Base-by-base conservation (phyloP, 257 asterid species). In the Solanum clarkiae region DNA sequence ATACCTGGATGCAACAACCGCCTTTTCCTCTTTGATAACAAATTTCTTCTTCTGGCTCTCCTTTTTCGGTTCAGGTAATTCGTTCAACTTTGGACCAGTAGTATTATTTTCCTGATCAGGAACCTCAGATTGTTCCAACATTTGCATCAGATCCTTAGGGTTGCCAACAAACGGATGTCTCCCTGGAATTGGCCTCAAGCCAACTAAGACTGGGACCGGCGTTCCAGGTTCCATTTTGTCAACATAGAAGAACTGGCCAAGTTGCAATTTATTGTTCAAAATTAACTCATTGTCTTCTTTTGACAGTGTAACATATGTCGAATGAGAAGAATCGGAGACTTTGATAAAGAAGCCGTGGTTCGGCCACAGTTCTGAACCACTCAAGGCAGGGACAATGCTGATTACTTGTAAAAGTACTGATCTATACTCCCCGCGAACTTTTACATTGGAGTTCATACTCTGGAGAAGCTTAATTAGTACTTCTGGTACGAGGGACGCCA, bases 251-350 rank as follows among this genome's bases (percentile, higher is more conserved):
- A 94, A 96, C 86, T 94, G 98, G n/a, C 98, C 98, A 4, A 96
- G 90, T 69, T 92, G 98, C 40, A 94, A 83, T 91, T 96, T 93
- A 91, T 96, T 96, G 94, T 91, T 93, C 20, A 96, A 82, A 89
- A 96, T 93, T 72, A 96, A 91, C 71, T 96, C 97, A 16, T 92
- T 91, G 92, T 96, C 98, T 2, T 88, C 86, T 71, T 87, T 93
- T 6, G 95, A 91, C 56, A 94, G 85, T 5, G 98, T 88, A 20
- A 92, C 98, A 81, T 94, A 96, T 2, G 98, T 93, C 0, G 99
- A 93, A 87, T 96, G 98, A 18, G 99, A 93, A 15, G 98, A 96
- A 83, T 96, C 98, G 0, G 99, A 96, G 83, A 96, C 95, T 91
- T 96, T 96, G 17, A 96, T 75, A 93, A 93, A 96, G 89, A 94